Evolutionary conservation across 306 rosid genomes (phyloP), one percentile per base, ranked within the genome.

Genomic region (Cucurbita argyrosperma): DNA sequence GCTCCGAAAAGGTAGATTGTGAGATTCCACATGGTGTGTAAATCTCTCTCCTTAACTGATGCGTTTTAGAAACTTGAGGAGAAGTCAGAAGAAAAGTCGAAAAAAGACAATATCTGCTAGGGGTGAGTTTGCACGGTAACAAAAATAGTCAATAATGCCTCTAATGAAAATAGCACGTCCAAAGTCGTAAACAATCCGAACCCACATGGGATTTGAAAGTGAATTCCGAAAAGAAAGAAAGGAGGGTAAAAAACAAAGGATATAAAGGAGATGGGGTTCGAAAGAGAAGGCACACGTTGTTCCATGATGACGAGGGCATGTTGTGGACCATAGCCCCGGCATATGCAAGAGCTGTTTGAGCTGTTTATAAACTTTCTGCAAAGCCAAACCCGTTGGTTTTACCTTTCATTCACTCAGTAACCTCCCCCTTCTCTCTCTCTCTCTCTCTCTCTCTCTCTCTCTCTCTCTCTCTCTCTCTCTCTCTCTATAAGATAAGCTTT

Each of bases 221-320:
- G 12, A 9, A 45, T 45, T 19, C 49, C 60, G 58, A 9, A 76
- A 77, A 52, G 67, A 35, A 47, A 46, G 68, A 66, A 65, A n/a
- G 49, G 64, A 26, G 74, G 35, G 72, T 45, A 60, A 26, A 63
- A 56, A 37, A 8, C 58, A 76, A 75, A 53, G 66, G 35, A 61
- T 49, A n/a, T 19, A 52, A 67, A 77, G 51, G 58, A 30, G 66
- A 79, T 78, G 79, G 81, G 81, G 74, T 72, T 63, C 59, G 78
- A 76, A 74, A 58, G 74, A 51, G 63, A 21, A 72, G 80, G 62
- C 21, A 76, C 90, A 89, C 83, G 83, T 71, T 79, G 82, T 35
- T 78, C 69, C 82, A 84, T 86, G 76, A 87, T 89, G 88, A 82
- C 79, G 80, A 72, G 13, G 61, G 40, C 40, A 39, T 45, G 67